phyloP scores from a whole-genome alignment of 2,329 filamentous ascomycete species.

The Neopestalotiopsis rosae region DNA sequence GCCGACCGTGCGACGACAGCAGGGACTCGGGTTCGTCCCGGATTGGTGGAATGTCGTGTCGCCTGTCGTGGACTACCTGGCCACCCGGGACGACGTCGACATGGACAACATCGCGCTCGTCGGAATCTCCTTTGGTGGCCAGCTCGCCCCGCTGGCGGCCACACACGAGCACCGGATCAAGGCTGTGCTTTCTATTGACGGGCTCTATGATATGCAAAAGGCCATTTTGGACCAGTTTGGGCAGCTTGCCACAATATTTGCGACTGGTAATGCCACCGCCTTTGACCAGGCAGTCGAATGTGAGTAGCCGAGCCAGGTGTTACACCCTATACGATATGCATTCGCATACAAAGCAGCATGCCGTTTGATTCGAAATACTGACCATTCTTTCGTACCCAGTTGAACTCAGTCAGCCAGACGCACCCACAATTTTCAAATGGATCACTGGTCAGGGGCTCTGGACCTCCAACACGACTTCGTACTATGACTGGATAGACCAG shows the following conservation, averaged over 20 bases:
- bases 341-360: neutral
- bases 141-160: slow-evolving; percentile 12
- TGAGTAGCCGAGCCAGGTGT: neutral
- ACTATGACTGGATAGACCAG: slow-evolving; percentile 11
- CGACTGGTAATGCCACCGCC: neutral
- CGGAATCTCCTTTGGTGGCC: slow-evolving; percentile 14
- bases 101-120: slow-evolving; percentile 13
- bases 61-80: slow-evolving; percentile 24
- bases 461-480: slow-evolving; percentile 5
- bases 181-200: slow-evolving; percentile 15
- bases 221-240: slow-evolving; percentile 19
- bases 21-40: slow-evolving; percentile 40
- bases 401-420: neutral
- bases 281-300: slow-evolving; percentile 8
- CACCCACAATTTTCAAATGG: slow-evolving; percentile 1
- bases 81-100: slow-evolving; percentile 14
- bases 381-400: neutral
- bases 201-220: slow-evolving; percentile 20
- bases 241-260: slow-evolving; percentile 20
- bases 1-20: slow-evolving; percentile 36
- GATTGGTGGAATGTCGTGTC: slow-evolving; percentile 42
- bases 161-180: slow-evolving; percentile 13
- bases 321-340: neutral
- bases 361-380: neutral
- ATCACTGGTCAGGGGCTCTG: slow-evolving; percentile 14